Percentiles rank a stretch among this genome's conserved stretches.
Conservation (phyloP, 2,329 filamentous ascomycete species). For the Fusarium scirpi region DNA sequence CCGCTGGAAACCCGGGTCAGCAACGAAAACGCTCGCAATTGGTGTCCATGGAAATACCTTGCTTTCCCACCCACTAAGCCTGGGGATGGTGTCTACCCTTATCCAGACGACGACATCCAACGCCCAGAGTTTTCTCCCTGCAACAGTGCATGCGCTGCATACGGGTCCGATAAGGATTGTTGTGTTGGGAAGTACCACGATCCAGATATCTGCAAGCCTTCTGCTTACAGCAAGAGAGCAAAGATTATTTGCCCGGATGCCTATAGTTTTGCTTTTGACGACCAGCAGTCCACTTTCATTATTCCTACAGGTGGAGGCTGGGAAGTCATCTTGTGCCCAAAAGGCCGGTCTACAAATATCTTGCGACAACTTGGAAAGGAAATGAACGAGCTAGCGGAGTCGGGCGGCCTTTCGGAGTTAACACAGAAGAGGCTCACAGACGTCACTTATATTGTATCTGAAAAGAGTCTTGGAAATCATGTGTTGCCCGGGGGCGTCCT, state of each 20-base stretch:
- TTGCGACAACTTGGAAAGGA: constrained; percentile 63
- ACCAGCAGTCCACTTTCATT: constrained; percentile 70
- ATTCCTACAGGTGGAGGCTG: constrained; percentile 78
- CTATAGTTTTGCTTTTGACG: constrained; percentile 80
- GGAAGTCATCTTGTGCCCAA: constrained; percentile 82
- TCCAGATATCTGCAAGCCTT: constrained; percentile 72
- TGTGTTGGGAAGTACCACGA: constrained; percentile 77
- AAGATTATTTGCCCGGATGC: constrained; percentile 86
- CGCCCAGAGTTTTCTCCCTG: constrained; percentile 82
- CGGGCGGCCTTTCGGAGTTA: constrained; percentile 53
- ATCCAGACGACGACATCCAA: constrained; percentile 79
- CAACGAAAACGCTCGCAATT: constrained; percentile 68
- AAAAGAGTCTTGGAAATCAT: constrained; percentile 44
- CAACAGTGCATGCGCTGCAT: constrained; percentile 79
- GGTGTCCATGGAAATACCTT: constrained; percentile 87
- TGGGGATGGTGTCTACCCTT: constrained; percentile 81
- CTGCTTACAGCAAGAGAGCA: constrained; percentile 74
- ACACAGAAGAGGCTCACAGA: constrained; percentile 51
- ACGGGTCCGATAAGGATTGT: constrained; percentile 75
- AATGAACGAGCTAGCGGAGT: constrained; percentile 60
- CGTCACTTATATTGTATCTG: constrained; percentile 52
- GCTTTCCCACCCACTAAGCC: constrained; percentile 75
- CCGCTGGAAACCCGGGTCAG: constrained; percentile 73
- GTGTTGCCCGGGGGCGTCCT: constrained; percentile 30
- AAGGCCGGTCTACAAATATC: constrained; percentile 70